Evolutionary conservation across 805 yeast genomes (phyloP).

Genomic region (Grigorovia humatica): DNA sequence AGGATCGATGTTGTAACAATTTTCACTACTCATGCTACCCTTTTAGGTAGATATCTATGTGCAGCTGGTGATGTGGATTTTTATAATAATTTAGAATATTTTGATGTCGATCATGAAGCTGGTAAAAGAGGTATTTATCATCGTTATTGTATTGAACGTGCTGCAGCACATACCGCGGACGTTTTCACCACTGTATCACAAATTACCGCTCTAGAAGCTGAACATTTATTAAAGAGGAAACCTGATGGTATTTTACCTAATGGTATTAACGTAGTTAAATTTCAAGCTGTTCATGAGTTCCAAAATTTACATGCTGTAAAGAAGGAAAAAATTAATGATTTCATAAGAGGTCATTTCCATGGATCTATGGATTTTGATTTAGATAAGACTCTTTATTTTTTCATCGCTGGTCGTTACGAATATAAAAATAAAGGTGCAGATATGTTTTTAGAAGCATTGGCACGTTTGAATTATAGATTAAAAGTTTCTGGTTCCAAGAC

Average conservation of each 20-base stretch:
- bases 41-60: slow-evolving; percentile 88
- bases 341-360: slow-evolving; percentile 92
- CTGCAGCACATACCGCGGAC: slow-evolving; percentile 92
- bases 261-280: slow-evolving; percentile 90
- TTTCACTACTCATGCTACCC: slow-evolving; percentile 95
- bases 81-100: slow-evolving; percentile 76
- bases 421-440: slow-evolving; percentile 95
- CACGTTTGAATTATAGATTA: slow-evolving; percentile 79
- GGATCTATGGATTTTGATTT: slow-evolving; percentile 93
- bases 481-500: slow-evolving; percentile 73
- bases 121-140: slow-evolving; percentile 97
- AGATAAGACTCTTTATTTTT: slow-evolving; percentile 87
- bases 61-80: slow-evolving; percentile 96
- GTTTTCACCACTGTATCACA: slow-evolving; percentile 96
- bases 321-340: slow-evolving; percentile 88
- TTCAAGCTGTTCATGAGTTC: slow-evolving; percentile 95
- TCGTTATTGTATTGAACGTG: slow-evolving; percentile 91
- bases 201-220: slow-evolving; percentile 93
- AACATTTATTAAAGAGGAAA: slow-evolving; percentile 83
- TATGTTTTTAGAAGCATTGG: slow-evolving; percentile 84
- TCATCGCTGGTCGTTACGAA: slow-evolving; percentile 96
- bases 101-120: slow-evolving; percentile 96
- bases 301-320: slow-evolving; percentile 89
- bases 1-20: slow-evolving; percentile 89
- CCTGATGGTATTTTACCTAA: slow-evolving; percentile 98